These are phyloP conservation scores for Sphaceloma murrayae DNA, from an alignment of 2,329 filamentous ascomycete genomes.

Conservation along the genomic window DNA sequence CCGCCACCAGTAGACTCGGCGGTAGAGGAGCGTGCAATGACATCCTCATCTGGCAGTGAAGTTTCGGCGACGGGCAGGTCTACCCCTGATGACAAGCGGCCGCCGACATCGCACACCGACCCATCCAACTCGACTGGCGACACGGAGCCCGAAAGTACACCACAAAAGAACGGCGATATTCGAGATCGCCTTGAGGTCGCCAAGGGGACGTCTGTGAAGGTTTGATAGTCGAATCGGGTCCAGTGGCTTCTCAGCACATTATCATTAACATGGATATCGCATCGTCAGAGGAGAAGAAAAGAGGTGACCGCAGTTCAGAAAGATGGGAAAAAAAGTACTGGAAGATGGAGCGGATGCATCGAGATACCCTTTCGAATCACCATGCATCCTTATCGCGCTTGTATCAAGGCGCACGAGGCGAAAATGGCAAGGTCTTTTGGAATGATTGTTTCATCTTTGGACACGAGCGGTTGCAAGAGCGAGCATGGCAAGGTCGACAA, in stretches of 20 bases:
- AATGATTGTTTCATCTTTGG: slow-evolving; percentile 11
- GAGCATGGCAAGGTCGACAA: too few species aligned
- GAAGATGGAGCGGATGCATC: slow-evolving; percentile 6
- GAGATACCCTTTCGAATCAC: slow-evolving; percentile 14
- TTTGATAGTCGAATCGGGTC: too few species aligned
- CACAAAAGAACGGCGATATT: slow-evolving; percentile 1
- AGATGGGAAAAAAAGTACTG: slow-evolving; percentile 9
- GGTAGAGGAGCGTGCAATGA: slow-evolving; percentile 47
- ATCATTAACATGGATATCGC: too few species aligned
- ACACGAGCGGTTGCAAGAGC: slow-evolving; percentile 3
- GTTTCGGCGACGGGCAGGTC: slow-evolving; percentile 32
- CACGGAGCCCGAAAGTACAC: slow-evolving; percentile 8
- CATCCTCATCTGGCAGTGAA: slow-evolving; percentile 57
- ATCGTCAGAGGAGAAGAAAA: too few species aligned
- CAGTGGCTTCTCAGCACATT: not conserved
- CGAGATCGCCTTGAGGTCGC: not conserved
- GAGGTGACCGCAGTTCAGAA: not conserved
- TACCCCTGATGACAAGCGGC: slow-evolving; percentile 17
- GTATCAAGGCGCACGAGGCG: slow-evolving; percentile 6
- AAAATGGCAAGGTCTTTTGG: slow-evolving; percentile 11
- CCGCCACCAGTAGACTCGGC: slow-evolving; percentile 30
- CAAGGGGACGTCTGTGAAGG: slow-evolving; percentile 1
- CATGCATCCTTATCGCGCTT: slow-evolving; percentile 10
- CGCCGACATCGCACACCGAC: slow-evolving; percentile 17
- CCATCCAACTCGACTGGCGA: slow-evolving; percentile 17